Conservation (phyloP, 1,139 yeast species). For the Diutina sp. region DNA sequence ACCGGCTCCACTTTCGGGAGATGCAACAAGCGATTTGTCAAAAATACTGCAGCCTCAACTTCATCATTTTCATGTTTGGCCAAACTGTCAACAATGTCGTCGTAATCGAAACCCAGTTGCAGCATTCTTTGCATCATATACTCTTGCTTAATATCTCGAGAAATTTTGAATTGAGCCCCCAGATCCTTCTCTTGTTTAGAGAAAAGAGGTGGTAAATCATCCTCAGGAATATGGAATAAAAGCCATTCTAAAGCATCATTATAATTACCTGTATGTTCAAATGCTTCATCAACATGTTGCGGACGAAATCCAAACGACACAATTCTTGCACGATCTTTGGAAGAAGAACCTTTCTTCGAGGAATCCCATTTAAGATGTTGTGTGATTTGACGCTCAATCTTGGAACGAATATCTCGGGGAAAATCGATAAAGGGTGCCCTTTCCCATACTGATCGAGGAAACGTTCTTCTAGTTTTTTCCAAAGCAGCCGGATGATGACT, state of each 20-base stretch:
- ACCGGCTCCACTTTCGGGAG: constrained; percentile 8
- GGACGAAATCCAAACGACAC: constrained; percentile 51
- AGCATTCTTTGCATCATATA: constrained; percentile 37
- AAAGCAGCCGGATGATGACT: constrained; percentile 5
- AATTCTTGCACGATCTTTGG: constrained; percentile 3
- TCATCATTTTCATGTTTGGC: constrained; percentile 32
- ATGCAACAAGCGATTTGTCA: constrained; percentile 30
- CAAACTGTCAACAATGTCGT: constrained; percentile 42
- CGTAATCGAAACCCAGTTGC: constrained; percentile 60
- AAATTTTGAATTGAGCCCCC: constrained; percentile 33
- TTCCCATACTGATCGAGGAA: constrained; percentile 45
- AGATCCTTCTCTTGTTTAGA: constrained; percentile 33
- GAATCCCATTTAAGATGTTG: constrained; percentile 40
- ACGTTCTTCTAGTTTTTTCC: constrained; percentile 1
- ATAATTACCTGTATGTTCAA: constrained; percentile 43
- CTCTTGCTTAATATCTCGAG: constrained; percentile 28
- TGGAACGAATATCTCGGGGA: constrained; percentile 32
- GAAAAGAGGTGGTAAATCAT: constrained; percentile 62
- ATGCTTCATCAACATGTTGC: constrained; percentile 60
- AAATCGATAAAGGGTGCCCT: constrained; percentile 43
- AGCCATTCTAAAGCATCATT: constrained; percentile 66
- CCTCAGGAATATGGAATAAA: constrained; percentile 82
- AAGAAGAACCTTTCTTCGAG: not conserved
- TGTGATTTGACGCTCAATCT: constrained; percentile 42
- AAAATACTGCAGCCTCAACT: constrained; percentile 33